phyloP scores from a whole-genome alignment of 495 filamentous ascomycete species.

The Neurospora sp. region DNA sequence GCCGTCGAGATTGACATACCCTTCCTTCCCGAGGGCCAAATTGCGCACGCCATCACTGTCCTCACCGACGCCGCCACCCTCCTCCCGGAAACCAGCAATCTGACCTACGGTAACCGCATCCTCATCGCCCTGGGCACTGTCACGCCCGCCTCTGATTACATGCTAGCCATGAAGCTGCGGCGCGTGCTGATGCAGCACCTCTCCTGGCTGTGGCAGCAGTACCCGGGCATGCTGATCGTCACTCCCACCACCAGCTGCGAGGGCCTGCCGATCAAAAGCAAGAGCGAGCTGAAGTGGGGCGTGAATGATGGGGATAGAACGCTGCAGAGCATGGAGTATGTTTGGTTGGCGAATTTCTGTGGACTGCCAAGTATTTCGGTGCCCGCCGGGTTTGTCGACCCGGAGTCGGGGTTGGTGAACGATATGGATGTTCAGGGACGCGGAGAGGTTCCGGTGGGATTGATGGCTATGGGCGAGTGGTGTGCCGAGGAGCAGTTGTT shows the following conservation, averaged over 20 bases:
- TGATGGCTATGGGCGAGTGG: slow-evolving; percentile 83
- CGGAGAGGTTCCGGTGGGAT: slow-evolving; percentile 56
- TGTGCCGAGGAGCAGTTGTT: slow-evolving; percentile 62
- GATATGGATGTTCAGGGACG: slow-evolving; percentile 16
- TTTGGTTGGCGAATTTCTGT: slow-evolving; percentile 74
- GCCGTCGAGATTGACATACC: slow-evolving; percentile 62
- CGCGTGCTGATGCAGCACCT: slow-evolving; percentile 72
- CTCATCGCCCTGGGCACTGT: slow-evolving; percentile 53
- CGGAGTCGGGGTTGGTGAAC: slow-evolving; percentile 15
- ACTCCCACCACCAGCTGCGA: slow-evolving; percentile 66
- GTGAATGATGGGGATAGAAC: slow-evolving; percentile 60
- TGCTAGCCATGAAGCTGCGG: slow-evolving; percentile 68
- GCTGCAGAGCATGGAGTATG: slow-evolving; percentile 72
- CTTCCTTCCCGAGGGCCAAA: slow-evolving; percentile 60
- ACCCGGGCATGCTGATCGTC: slow-evolving; percentile 67
- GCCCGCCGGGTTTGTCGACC: slow-evolving; percentile 55
- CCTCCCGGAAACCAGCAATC: slow-evolving; percentile 20
- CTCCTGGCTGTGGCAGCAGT: slow-evolving; percentile 51
- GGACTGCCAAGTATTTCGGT: slow-evolving; percentile 61
- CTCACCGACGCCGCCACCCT: slow-evolving; percentile 53
- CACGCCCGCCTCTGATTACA: slow-evolving; percentile 56
- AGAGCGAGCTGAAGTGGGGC: slow-evolving; percentile 48
- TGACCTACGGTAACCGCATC: slow-evolving; percentile 61
- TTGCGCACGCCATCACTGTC: slow-evolving; percentile 72
- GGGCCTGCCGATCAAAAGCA: slow-evolving; percentile 51